Base-by-base conservation (phyloP, 208 protist species). In the Naegleria gruberi region DNA sequence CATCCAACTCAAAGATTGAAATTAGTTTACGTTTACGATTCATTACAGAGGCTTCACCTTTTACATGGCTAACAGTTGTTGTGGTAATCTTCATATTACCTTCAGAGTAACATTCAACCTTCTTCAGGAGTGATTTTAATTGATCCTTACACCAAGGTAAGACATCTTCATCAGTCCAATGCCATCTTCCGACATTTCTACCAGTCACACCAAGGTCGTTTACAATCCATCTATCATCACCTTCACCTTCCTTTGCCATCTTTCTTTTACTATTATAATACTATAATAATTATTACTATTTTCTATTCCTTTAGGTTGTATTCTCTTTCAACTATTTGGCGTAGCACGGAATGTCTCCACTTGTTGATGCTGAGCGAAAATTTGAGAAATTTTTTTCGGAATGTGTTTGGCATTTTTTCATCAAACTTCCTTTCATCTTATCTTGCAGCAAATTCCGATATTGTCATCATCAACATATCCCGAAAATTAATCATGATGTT, bases 81-180 rank as follows among this genome's bases (percentile, higher is more conserved):
- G 34, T 30, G 4, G 15, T 23, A 86, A 23, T 42, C 19, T 44
- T 86, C 30, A 26, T 47, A 46, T 86, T 37, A 46, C 19, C 82
- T 30, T 86, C 41, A 15, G 15, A 47, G 34, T 45, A 47, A 30
- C 43, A 26, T 15, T 46, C 23, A 2, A 82, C 34, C 10, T 86
- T 86, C 30, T 42, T 86, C 17, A 86, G n/a, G 6, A 42, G 37
- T 46, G 10, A 6, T 4, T 42, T 46, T 12, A 86, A 43, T 47
- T 37, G 8, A 42, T 86, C n/a, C 43, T 86, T 86, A 15, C 82
- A 86, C 82, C 82, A 86, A 26, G 15, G 30, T 1, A 86, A 42
- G 12, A 86, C 82, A 86, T 86, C 34, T 37, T 86, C 30, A 42
- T 86, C 82, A 30, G 82, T 86, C 82, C 82, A 86, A 44, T 86